Base-by-base conservation (phyloP, 2,329 filamentous ascomycete species). In the Pyrenochaeta sp. region DNA sequence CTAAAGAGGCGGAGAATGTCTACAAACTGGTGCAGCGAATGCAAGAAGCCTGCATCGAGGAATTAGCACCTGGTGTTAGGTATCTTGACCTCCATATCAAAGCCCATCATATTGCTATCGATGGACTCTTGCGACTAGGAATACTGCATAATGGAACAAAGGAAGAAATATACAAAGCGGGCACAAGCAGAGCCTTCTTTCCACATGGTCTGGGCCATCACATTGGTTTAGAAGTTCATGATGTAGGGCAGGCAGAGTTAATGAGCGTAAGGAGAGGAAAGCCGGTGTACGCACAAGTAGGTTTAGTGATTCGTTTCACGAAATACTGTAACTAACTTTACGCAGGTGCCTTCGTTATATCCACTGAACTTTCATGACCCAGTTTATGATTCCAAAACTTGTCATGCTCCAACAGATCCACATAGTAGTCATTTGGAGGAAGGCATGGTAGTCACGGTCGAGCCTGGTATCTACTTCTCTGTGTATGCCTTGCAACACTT, bases 131-230 rank as follows among this genome's bases (percentile, higher is more conserved):
- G 42, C 77, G 82, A 40, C 78, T 96, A 4, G 91, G 91, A 2
- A 85, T 97, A 36, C 76, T 97, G 7, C 81, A 82, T 39, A 87
- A 88, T 49, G 87, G 85, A 7, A 79, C 79, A 0, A 80, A 76
- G 31, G 84, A 88, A 15, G 92, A 92, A 64, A 90, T 97, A 20
- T 85, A 96, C 56, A 83, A 87, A 62, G 86, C 85, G 37, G 84
- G 92, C 49, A 91, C 92, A n/a, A 94, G 90, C 67, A 87, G 90
- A 20, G 93, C 92, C 1, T 97, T 97, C 80, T 91, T 97, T 70
- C 93, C 93, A 1, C 93, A 97, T 73, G 93, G 93, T 0, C 79
- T 97, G 1, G 93, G 93, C 0, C 93, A 97, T 76, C 94, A 96
- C 73, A 81, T 97, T 9, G 93, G 93, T 58, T 89, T 97, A 83